phyloP scores from a whole-genome alignment of 2,329 filamentous ascomycete species.

The Madurella mycetomatis region DNA sequence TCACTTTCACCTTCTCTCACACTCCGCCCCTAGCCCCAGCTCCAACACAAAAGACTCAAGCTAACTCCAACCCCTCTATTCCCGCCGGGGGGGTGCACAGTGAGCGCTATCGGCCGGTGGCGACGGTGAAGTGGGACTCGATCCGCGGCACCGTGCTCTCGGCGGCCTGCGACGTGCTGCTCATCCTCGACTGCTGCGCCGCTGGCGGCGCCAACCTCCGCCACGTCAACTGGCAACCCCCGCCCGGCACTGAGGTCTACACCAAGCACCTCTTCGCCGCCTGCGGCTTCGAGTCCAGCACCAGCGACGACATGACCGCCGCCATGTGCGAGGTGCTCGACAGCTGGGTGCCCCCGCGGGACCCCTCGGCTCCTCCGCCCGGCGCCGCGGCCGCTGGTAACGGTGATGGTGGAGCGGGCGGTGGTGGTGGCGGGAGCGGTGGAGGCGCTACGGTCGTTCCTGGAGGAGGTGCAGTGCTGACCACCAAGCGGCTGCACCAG shows the following conservation, averaged over 20 bases:
- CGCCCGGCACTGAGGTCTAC: constrained; percentile 18
- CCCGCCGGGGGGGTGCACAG: constrained; percentile 5
- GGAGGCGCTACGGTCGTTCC: not conserved
- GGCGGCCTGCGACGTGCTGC: constrained; percentile 22
- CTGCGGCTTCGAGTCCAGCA: constrained; percentile 27
- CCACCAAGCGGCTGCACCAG: constrained; percentile 27
- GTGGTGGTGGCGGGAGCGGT: not conserved
- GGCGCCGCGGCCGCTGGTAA: not conserved
- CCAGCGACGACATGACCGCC: constrained; percentile 27
- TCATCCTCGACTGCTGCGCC: constrained; percentile 28
- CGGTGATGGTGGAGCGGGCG: not conserved
- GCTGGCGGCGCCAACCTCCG: constrained; percentile 25
- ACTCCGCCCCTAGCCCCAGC: too few relatives aligned
- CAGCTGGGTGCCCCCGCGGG: constrained; percentile 10
- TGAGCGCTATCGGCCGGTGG: constrained; percentile 26
- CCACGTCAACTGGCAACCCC: constrained; percentile 23
- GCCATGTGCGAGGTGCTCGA: constrained; percentile 26
- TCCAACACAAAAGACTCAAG: not conserved
- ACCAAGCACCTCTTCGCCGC: constrained; percentile 28
- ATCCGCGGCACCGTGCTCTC: constrained; percentile 23
- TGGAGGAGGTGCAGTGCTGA: constrained; percentile 10
- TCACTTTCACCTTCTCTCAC: not conserved
- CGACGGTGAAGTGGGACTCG: constrained; percentile 22
- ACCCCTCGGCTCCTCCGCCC: not conserved
- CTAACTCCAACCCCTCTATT: not conserved